phyloP scores from a whole-genome alignment of 2,329 filamentous ascomycete species.

The Diaporthe destruens region DNA sequence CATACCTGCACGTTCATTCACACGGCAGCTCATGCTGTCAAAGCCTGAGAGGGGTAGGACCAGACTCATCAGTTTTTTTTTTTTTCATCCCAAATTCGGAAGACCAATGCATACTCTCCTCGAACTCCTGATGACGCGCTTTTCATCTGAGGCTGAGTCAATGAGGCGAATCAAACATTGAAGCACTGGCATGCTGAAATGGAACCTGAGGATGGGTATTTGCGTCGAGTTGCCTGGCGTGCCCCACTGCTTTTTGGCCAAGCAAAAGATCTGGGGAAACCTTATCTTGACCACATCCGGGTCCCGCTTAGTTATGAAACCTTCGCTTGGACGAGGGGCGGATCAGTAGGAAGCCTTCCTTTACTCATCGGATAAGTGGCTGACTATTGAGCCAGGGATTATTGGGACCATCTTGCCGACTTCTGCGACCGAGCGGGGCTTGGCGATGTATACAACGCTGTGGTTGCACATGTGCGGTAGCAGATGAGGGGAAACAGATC shows the following conservation, averaged over 20 bases:
- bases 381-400: constrained; percentile 1
- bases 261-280: constrained; percentile 29
- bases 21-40: not conserved
- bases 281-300: constrained; percentile 23
- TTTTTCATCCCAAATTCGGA: constrained; percentile 1
- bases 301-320: constrained; percentile 24
- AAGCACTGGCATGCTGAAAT: not conserved
- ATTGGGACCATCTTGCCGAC: constrained; percentile 9
- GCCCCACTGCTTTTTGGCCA: constrained; percentile 12
- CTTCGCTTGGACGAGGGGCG: constrained; percentile 10
- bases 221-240: constrained; percentile 9
- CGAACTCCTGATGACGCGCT: not conserved
- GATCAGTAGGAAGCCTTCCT: not conserved
- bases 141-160: constrained; percentile 15
- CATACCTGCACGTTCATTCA: not conserved
- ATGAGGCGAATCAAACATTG: constrained; percentile 1
- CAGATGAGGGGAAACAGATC: constrained; percentile 2
- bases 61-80: not conserved
- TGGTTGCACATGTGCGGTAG: constrained; percentile 18
- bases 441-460: not conserved
- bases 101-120: not conserved
- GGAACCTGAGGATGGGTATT: constrained; percentile 6
- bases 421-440: constrained; percentile 21
- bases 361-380: not conserved
- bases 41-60: constrained; percentile 9